Percentiles rank a stretch among this genome's conserved stretches.
Evolutionary conservation across 2,329 filamentous ascomycete species (phyloP).

Genomic region (Acephala macrosclerotiorum): DNA sequence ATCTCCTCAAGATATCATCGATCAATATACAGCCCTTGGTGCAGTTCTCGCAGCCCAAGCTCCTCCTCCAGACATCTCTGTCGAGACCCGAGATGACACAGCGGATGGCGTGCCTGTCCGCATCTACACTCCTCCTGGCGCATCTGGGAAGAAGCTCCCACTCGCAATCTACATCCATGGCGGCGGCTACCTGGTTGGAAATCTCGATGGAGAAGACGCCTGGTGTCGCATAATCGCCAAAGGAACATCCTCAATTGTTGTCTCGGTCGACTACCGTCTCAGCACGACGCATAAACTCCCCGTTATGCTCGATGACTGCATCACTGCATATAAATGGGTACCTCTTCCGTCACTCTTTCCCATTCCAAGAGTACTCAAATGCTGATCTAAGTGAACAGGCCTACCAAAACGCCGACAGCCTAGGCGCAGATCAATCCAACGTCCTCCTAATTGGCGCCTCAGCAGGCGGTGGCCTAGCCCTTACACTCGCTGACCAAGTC

Average conservation of each 20-base stretch:
- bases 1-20: constrained; percentile 26
- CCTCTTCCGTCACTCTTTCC: not conserved
- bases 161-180: constrained; percentile 47
- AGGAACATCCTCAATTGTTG: constrained; percentile 42
- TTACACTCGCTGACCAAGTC: constrained; percentile 34
- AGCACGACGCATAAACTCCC: constrained; percentile 36
- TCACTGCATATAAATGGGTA: constrained; percentile 37
- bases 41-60: constrained; percentile 25
- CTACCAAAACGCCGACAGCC: constrained; percentile 22
- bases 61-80: constrained; percentile 27
- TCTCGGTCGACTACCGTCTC: constrained; percentile 46
- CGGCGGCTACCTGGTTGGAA: constrained; percentile 46
- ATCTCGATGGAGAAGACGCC: constrained; percentile 46
- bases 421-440: constrained; percentile 22
- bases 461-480: constrained; percentile 37
- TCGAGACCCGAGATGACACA: constrained; percentile 26
- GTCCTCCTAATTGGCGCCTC: constrained; percentile 37
- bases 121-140: constrained; percentile 34
- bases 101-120: constrained; percentile 35
- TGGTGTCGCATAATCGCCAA: constrained; percentile 45
- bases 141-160: constrained; percentile 38
- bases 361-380: not conserved
- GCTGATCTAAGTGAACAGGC: constrained; percentile 27
- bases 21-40: constrained; percentile 28
- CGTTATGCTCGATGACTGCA: constrained; percentile 41